Conservation (phyloP, 768 basidiomycete genomes). For the Auricularia cornea region DNA sequence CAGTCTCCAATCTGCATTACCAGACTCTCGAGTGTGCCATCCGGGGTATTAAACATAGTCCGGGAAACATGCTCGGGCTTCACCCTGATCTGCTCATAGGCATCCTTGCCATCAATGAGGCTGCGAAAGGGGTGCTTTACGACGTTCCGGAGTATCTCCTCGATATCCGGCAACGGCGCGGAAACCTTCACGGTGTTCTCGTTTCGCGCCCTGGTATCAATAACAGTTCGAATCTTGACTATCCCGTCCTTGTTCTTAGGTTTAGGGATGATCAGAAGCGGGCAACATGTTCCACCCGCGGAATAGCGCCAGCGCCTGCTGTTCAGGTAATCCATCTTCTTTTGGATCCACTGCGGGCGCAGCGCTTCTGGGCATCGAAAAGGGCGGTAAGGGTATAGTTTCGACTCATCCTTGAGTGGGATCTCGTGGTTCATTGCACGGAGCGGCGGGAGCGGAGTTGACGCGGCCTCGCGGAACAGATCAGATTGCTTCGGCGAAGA, state of each 20-base stretch:
- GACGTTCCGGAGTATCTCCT: constrained; percentile 1
- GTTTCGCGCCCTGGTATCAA: constrained; percentile 2
- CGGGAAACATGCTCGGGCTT: constrained; percentile 9
- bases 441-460: constrained; percentile 5
- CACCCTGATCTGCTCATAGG: constrained; percentile 14
- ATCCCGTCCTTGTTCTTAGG: neutral
- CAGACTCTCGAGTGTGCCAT: constrained; percentile 12
- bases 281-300: neutral
- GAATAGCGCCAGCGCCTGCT: too few species aligned
- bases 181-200: constrained; percentile 4
- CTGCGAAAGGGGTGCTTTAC: constrained; percentile 2
- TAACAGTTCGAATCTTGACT: neutral
- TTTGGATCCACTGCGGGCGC: neutral
- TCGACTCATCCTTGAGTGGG: constrained; percentile 8
- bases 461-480: constrained; percentile 3
- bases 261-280: constrained; percentile 2
- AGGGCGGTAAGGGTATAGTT: constrained; percentile 4
- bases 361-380: constrained; percentile 8
- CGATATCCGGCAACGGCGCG: constrained; percentile 3
- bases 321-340: too few species aligned
- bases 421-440: constrained; percentile 10
- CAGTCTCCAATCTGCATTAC: constrained; percentile 16
- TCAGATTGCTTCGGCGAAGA: constrained; percentile 8
- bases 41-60: constrained; percentile 11
- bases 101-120: constrained; percentile 10